Evolutionary conservation across 805 yeast genomes (phyloP).

Genomic region (Kregervanrija pseudodelftensis): DNA sequence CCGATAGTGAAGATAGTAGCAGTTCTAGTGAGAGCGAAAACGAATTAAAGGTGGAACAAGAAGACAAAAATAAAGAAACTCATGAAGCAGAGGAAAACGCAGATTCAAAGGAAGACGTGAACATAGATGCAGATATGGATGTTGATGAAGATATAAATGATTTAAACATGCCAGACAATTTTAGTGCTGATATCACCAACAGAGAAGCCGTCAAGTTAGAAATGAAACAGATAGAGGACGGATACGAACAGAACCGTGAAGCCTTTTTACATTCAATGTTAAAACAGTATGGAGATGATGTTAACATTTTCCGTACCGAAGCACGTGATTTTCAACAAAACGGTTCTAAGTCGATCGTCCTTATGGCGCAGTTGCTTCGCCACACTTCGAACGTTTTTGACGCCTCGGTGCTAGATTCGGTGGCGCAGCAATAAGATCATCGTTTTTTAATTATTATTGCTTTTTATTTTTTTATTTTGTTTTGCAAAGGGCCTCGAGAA

Average conservation of each 20-base stretch:
- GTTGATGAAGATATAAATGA: not conserved
- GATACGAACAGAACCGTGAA: too few relatives aligned
- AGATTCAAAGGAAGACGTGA: not conserved
- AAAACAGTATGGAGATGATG: conserved; percentile 51
- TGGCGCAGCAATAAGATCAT: too few relatives aligned
- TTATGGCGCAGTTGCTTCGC: conserved; percentile 9
- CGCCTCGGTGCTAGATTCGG: too few relatives aligned
- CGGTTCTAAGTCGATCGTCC: conserved; percentile 34
- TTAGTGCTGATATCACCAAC: too few relatives aligned
- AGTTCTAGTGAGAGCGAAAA: conserved; percentile 6
- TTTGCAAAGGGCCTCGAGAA: too few relatives aligned
- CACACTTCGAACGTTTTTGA: conserved; percentile 2
- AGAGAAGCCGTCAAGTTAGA: too few relatives aligned
- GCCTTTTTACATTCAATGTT: conserved; percentile 32
- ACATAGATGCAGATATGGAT: not conserved
- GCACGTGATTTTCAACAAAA: conserved; percentile 50
- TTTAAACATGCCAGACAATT: not conserved
- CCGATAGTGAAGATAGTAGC: conserved; percentile 23
- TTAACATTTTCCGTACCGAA: conserved; percentile 45
- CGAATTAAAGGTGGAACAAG: conserved; percentile 14
- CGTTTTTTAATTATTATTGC: too few relatives aligned
- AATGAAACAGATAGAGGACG: too few relatives aligned
- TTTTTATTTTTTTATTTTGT: too few relatives aligned
- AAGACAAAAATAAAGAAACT: conserved; percentile 3
- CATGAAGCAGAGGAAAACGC: not conserved